These are phyloP conservation scores for Erucastrum elatum DNA, from an alignment of 345 rosid genomes.

Conservation along the genomic window DNA sequence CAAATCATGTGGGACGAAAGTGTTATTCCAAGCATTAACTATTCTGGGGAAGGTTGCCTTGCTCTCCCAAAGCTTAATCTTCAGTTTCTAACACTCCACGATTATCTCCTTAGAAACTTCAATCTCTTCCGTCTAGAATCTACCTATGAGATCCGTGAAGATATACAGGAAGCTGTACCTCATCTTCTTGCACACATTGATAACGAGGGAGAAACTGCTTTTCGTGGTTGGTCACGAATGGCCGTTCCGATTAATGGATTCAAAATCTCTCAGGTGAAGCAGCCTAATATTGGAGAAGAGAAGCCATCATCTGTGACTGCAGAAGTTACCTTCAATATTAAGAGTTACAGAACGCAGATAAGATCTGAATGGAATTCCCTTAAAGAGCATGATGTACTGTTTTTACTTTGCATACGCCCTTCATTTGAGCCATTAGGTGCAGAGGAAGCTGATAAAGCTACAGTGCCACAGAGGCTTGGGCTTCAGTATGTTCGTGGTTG, in stretches of 20 bases:
- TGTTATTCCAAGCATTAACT: slow-evolving; percentile 95
- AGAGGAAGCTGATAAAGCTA: slow-evolving; percentile 92
- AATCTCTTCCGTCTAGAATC: slow-evolving; percentile 98
- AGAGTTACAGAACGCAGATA: slow-evolving; percentile 79
- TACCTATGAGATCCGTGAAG: slow-evolving; percentile 98
- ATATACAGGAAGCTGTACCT: slow-evolving; percentile 97
- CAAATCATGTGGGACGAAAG: slow-evolving; percentile 99
- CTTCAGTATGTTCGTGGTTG: slow-evolving; percentile 96
- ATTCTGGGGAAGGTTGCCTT: slow-evolving; percentile 98
- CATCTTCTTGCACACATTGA: slow-evolving; percentile 88
- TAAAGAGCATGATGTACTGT: slow-evolving; percentile 98
- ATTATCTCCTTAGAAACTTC: slow-evolving; percentile 92
- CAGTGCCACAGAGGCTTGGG: slow-evolving; percentile 90
- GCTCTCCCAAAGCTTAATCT: slow-evolving; percentile 98
- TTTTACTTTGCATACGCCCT: slow-evolving; percentile 86
- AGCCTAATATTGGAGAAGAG: slow-evolving; percentile 98
- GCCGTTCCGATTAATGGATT: slow-evolving; percentile 82
- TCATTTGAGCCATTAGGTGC: slow-evolving; percentile 90
- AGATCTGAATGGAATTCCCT: slow-evolving; percentile 98
- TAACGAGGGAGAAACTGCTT: slow-evolving; percentile 87
- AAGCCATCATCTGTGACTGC: slow-evolving; percentile 94
- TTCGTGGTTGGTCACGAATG: slow-evolving; percentile 99
- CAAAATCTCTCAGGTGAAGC: slow-evolving; percentile 78
- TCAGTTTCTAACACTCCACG: slow-evolving; percentile 95
- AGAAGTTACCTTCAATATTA: slow-evolving; percentile 76